Evolutionary conservation across 2,329 filamentous ascomycete species (phyloP).

Genomic region (Trichoderma gracile): DNA sequence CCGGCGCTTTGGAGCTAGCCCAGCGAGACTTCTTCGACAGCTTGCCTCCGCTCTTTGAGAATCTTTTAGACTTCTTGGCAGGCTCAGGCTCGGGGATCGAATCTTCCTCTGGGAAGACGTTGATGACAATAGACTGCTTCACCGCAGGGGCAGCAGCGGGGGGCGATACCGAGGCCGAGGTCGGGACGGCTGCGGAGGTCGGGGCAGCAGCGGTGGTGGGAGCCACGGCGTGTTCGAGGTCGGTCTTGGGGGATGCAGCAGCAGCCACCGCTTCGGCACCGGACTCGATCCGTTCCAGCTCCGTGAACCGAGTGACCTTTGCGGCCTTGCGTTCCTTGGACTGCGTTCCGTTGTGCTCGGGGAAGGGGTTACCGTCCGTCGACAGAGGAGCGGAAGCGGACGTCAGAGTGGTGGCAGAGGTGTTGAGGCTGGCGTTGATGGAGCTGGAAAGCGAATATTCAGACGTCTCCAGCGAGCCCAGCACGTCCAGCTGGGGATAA

Average conservation of each 20-base stretch:
- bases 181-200: conserved; percentile 24
- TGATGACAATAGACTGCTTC: conserved; percentile 28
- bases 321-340: conserved; percentile 30
- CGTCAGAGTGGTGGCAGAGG: conserved; percentile 20
- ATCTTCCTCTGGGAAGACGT: conserved; percentile 32
- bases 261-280: conserved; percentile 28
- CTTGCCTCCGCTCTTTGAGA: conserved; percentile 37
- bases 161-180: not conserved
- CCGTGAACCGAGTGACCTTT: conserved; percentile 35
- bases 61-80: conserved; percentile 32
- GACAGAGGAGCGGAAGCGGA: conserved; percentile 16
- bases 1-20: conserved; percentile 29
- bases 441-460: conserved; percentile 30
- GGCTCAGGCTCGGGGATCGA: conserved; percentile 27
- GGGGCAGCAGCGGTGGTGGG: not conserved
- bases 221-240: not conserved
- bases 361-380: conserved; percentile 22
- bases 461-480: conserved; percentile 30
- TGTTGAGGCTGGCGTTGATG: conserved; percentile 26
- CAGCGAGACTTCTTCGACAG: conserved; percentile 34
- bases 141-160: conserved; percentile 11
- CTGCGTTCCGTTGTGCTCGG: conserved; percentile 12
- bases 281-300: conserved; percentile 38
- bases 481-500: not conserved
- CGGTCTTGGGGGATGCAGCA: not conserved